Base-by-base conservation (phyloP, 805 yeast species). In the Sugiyamaella valdiviana region DNA sequence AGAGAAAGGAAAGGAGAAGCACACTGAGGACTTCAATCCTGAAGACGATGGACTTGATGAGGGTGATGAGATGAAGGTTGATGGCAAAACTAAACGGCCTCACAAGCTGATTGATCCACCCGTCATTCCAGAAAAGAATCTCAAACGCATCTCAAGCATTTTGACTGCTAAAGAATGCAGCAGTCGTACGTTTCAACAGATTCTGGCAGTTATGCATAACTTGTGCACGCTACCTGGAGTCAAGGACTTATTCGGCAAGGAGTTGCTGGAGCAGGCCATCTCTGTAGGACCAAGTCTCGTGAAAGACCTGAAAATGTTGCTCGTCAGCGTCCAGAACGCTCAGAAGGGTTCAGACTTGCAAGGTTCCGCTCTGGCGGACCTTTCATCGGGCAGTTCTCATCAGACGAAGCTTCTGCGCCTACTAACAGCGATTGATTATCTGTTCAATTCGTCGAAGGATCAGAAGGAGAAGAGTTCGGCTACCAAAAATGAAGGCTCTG, bases 331-430 rank as follows among this genome's bases (percentile, higher is more conserved):
- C 29, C 50, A 63, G 16, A 59, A 61, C 1, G 63, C 67, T 17
- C 45, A 57, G 37, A 69, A 63, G 29, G 72, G 71, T 3, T 71
- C 70, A 22, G 79, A 77, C 22, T 71, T 79, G 23, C 77, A 75
- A 42, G 73, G 76, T 19, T 78, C 76, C 21, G 67, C 80, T 2
- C 71, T 89, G 51, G 67, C 77, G 22, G 79, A 78, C 56, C 86
- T 90, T 60, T 85, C 93, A 2, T 77, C 87, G 0, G 78, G 89
- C 1, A 79, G 85, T 38, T 85, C 96, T 0, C 89, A 85, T 52
- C 98, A 93, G 63, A 85, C 96, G 6, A 89, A 88, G 59, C 66
- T 93, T n/a, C 69, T 91, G 47, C 75, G 96, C 45, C 81, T 88
- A 2, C 71, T 90, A 51, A 89, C 97, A 0, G 95, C 96, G 0